Evolutionary conservation across 1,284 basidiomycete genomes (phyloP).

Genomic region (Taiwanofungus camphoratus): DNA sequence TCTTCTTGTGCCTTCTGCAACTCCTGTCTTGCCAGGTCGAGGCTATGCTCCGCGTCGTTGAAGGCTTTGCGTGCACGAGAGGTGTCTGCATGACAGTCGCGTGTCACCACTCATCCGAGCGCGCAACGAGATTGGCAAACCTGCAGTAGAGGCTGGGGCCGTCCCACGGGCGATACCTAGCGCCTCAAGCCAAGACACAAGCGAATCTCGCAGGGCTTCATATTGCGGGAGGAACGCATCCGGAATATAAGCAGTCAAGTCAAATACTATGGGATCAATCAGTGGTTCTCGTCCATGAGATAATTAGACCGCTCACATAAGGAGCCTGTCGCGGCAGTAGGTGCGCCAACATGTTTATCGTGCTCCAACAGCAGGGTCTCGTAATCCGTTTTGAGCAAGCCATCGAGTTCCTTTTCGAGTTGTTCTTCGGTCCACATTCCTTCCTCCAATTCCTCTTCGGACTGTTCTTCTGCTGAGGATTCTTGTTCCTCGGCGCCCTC

Average conservation of each 20-base stretch:
- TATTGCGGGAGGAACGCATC: conserved; percentile 76
- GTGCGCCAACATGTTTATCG: conserved; percentile 55
- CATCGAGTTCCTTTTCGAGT: conserved; percentile 58
- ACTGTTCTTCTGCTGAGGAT: conserved; percentile 20
- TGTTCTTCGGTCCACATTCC: conserved; percentile 49
- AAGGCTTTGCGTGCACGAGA: conserved; percentile 62
- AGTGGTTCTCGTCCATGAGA: conserved; percentile 4
- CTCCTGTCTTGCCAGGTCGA: conserved; percentile 42
- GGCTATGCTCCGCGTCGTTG: conserved; percentile 50
- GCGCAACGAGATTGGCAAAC: conserved; percentile 25
- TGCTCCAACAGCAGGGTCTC: conserved; percentile 71
- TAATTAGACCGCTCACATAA: conserved; percentile 41
- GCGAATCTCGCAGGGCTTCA: conserved; percentile 58
- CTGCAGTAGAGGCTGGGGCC: conserved; percentile 29
- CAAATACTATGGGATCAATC: conserved; percentile 55
- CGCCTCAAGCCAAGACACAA: conserved; percentile 61
- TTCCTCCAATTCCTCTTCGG: conserved; percentile 32
- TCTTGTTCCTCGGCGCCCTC: conserved; percentile 27
- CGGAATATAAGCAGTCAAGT: conserved; percentile 83
- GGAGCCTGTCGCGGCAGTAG: conserved; percentile 35
- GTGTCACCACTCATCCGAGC: neutral
- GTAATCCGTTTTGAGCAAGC: conserved; percentile 67
- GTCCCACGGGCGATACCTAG: conserved; percentile 53
- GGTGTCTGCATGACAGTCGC: conserved; percentile 34
- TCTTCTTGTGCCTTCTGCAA: conserved; percentile 46